phyloP scores from a whole-genome alignment of 495 filamentous ascomycete species.

The Hypoxylon lenormandii region DNA sequence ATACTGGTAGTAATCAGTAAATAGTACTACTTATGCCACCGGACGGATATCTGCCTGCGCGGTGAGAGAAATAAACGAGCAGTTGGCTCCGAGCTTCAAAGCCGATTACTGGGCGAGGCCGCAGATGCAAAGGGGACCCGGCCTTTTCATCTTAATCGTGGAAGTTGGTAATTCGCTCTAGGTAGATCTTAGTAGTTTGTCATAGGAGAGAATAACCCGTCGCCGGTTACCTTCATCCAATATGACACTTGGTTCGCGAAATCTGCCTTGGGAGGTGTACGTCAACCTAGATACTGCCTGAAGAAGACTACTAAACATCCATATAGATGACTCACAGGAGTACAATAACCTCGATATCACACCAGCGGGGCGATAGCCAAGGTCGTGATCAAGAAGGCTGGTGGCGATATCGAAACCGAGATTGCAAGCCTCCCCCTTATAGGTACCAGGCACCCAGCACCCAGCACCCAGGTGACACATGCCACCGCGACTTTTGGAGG shows the following conservation, averaged over 20 bases:
- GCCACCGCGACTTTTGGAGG: neutral
- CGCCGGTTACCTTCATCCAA: conserved; percentile 10
- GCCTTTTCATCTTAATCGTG: conserved; percentile 24
- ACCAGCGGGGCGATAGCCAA: conserved; percentile 1
- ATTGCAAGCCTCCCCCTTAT: conserved; percentile 1
- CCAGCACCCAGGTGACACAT: conserved; percentile 7
- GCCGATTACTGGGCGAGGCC: conserved; percentile 13
- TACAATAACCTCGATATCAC: conserved; percentile 11
- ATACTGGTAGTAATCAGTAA: conserved; percentile 22
- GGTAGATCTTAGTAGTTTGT: conserved; percentile 3
- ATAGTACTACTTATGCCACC: conserved; percentile 5
- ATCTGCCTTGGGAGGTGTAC: conserved; percentile 14
- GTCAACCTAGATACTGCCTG: conserved; percentile 28
- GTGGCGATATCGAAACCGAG: neutral
- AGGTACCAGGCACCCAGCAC: conserved; percentile 10
- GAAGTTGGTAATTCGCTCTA: conserved; percentile 15
- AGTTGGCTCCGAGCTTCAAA: conserved; percentile 12
- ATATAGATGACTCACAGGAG: conserved; percentile 35
- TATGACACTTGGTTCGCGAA: conserved; percentile 24
- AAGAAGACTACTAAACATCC: conserved; percentile 28
- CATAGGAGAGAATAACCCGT: conserved; percentile 3
- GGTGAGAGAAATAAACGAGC: conserved; percentile 25
- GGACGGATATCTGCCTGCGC: conserved; percentile 17
- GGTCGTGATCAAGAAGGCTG: neutral
- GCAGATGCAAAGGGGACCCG: conserved; percentile 3